Evolutionary conservation across 164 flowering plant genomes (phyloP), one percentile per base, ranked within the genome.

Genomic region (Cinnamomum chago): DNA sequence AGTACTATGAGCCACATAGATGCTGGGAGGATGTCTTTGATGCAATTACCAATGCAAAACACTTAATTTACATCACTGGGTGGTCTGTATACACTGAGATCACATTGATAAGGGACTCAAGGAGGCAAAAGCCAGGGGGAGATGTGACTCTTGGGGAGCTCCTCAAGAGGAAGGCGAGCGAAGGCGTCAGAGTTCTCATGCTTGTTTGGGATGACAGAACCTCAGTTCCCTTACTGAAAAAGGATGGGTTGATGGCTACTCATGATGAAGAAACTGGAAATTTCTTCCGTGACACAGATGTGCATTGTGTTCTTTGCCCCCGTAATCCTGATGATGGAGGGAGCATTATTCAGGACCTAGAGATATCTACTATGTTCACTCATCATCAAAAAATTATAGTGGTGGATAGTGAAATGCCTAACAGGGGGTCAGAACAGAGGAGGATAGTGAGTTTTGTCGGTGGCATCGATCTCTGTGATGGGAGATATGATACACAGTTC

Each of bases 201-300:
- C 93, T 92, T 62, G 90, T 92, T 68, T 92, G 97, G 97, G 94
- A 92, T 81, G 97, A 92, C 55, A 79, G 92, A 75, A 90, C 93
- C 35, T 92, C 97, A 7, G 85, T 88, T 18, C 73, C 70, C 58
- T 51, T 85, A 33, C 77, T 92, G 20, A 90, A 86, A 79, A 79
- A 79, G 73, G 92, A 89, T 74, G 97, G 97, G 14, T 52, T 92
- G 60, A 90, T 92, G 97, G 89, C 81, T 10, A 90, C 95, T 13
- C 97, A 92, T 78, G 97, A 92, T 77, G 83, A 88, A 79, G 97
- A 92, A 22, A 92, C 97, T 3, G 78, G 24, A 22, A 73, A 70
- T 22, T 92, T 79, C 72, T 92, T 92, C 74, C 72, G 76, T 9
- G 78, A 77, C 64, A 81, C 89, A 11, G 82, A 83, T 58, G 97